Evolutionary conservation across 2,329 filamentous ascomycete species (phyloP).

Genomic region (Bipolaris zeicola): DNA sequence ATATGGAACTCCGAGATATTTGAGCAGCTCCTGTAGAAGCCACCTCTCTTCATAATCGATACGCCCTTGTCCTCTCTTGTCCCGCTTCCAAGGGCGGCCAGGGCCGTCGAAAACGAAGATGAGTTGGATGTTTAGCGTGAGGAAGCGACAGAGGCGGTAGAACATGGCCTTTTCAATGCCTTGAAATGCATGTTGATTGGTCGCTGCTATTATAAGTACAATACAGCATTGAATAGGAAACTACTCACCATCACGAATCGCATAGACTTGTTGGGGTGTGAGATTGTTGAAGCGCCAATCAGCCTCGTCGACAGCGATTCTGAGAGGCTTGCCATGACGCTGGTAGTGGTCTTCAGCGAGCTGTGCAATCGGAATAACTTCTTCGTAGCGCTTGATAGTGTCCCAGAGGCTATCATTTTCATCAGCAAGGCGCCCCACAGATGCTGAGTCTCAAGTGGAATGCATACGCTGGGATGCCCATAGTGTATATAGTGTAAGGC

Average conservation of each 20-base stretch:
- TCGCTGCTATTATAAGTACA: constrained; percentile 19
- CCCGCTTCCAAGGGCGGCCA: constrained; percentile 49
- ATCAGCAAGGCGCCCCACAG: constrained; percentile 1
- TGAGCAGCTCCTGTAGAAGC: constrained; percentile 47
- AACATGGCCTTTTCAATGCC: constrained; percentile 52
- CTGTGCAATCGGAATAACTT: constrained; percentile 43
- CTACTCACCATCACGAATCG: constrained; percentile 44
- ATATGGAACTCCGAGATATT: constrained; percentile 49
- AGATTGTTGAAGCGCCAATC: constrained; percentile 54
- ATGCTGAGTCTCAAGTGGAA: neutral
- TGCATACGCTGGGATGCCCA: constrained; percentile 32
- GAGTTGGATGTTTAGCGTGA: constrained; percentile 57
- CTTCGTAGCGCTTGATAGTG: constrained; percentile 45
- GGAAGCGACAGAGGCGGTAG: constrained; percentile 52
- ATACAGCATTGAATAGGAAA: neutral
- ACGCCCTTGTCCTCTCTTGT: constrained; percentile 33
- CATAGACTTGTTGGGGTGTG: constrained; percentile 38
- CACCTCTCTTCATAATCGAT: constrained; percentile 42
- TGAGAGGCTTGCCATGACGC: constrained; percentile 43
- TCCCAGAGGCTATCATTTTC: constrained; percentile 43
- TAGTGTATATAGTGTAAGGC: constrained; percentile 10
- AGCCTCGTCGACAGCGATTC: constrained; percentile 53
- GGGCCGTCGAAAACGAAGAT: constrained; percentile 63
- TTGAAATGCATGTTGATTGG: constrained; percentile 43
- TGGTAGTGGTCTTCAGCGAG: constrained; percentile 48